Evolutionary conservation across 2,329 filamentous ascomycete genomes (phyloP).

Genomic region (Penicillium sp.): DNA sequence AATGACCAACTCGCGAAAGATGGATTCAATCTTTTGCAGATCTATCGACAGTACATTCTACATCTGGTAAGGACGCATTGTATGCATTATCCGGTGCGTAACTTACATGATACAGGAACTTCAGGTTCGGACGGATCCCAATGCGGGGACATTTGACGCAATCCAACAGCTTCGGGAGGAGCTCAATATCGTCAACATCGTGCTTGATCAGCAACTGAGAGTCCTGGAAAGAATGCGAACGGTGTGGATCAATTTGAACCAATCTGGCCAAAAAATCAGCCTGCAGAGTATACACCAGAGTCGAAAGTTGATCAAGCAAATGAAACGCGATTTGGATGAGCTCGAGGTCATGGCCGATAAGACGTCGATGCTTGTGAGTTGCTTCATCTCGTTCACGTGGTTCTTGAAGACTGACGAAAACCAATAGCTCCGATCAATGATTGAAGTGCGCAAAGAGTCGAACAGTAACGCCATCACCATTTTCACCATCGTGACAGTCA

Average conservation of each 20-base stretch:
- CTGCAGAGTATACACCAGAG: slow-evolving; percentile 3
- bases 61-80: background rate
- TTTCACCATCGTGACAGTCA: slow-evolving; percentile 32
- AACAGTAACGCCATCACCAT: slow-evolving; percentile 26
- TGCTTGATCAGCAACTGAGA: slow-evolving; percentile 5
- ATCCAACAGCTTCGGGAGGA: slow-evolving; percentile 8
- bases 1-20: background rate
- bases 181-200: slow-evolving; percentile 3
- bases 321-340: slow-evolving; percentile 2
- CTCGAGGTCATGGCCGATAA: slow-evolving; percentile 6
- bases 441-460: background rate
- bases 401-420: background rate
- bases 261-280: background rate
- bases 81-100: background rate
- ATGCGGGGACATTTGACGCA: slow-evolving; percentile 1
- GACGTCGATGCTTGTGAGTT: slow-evolving; percentile 2
- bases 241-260: background rate
- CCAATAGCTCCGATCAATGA: background rate
- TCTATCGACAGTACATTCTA: slow-evolving; percentile 3
- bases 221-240: slow-evolving; percentile 1
- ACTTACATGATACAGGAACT: background rate
- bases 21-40: slow-evolving; percentile 2
- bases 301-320: background rate
- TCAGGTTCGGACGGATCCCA: slow-evolving; percentile 1
- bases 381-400: background rate